Conservation (phyloP, 2,329 filamentous ascomycete genomes). For the Gaeumannomyces tritici region DNA sequence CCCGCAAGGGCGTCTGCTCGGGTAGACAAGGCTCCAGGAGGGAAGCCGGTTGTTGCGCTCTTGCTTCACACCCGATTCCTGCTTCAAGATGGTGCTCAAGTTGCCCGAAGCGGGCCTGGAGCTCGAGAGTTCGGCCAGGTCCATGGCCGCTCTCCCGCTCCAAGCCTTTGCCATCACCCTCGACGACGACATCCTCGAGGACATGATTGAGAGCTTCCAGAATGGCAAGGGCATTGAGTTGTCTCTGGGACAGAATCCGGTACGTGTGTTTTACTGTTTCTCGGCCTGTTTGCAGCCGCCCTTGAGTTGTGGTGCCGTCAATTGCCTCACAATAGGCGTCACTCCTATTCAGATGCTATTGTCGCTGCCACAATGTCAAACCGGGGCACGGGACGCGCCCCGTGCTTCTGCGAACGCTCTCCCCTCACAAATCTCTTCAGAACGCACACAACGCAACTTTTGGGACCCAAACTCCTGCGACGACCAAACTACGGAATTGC, state of each 20-base stretch:
- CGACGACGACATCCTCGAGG: conserved; percentile 47
- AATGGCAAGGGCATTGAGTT: conserved; percentile 47
- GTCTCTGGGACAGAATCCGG: conserved; percentile 46
- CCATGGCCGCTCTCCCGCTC: conserved; percentile 32
- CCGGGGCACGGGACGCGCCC: no score
- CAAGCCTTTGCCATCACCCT: conserved; percentile 52
- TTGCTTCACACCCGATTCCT: background rate
- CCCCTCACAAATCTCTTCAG: background rate
- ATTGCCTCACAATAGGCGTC: background rate
- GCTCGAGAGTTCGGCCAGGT: conserved; percentile 41
- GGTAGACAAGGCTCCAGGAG: background rate
- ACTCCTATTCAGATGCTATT: background rate
- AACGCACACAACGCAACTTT: background rate
- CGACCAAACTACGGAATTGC: background rate
- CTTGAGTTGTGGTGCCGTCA: background rate
- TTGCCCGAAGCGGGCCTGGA: conserved; percentile 49
- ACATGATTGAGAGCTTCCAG: conserved; percentile 51
- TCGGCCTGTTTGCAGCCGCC: background rate
- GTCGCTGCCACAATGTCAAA: background rate
- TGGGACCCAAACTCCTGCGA: background rate
- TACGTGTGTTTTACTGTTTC: conserved; percentile 34
- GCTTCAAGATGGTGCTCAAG: conserved; percentile 29
- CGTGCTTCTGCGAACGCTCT: background rate
- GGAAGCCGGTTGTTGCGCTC: background rate
- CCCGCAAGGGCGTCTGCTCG: background rate